phyloP scores from a whole-genome alignment of 371 early-diverging fungal genomes.

The Rhizopus stolonifer region DNA sequence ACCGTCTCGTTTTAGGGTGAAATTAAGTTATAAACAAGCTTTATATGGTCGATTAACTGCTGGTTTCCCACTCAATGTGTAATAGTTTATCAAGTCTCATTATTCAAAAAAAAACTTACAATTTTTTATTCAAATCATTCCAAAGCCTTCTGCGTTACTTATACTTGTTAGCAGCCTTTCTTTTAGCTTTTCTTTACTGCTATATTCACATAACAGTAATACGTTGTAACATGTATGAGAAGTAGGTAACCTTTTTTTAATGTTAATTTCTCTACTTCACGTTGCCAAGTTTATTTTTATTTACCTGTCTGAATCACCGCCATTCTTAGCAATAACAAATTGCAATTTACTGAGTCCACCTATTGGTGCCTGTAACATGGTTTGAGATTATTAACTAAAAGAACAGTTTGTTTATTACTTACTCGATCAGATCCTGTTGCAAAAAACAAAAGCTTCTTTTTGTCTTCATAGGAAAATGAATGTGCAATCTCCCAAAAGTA shows the following conservation, averaged over 20 bases:
- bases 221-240: conserved; percentile 91
- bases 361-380: conserved; percentile 87
- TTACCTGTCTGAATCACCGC: conserved; percentile 85
- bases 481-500: conserved; percentile 96
- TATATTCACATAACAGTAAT: conserved; percentile 90
- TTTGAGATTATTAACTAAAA: background rate
- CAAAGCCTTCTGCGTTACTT: conserved; percentile 87
- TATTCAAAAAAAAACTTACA: background rate
- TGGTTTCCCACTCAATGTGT: too few species aligned
- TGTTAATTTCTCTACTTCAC: too few species aligned
- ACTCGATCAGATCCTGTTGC: conserved; percentile 96
- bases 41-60: too few species aligned
- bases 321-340: conserved; percentile 97
- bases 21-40: too few species aligned
- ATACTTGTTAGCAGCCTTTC: conserved; percentile 81
- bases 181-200: conserved; percentile 72
- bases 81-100: too few species aligned
- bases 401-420: background rate
- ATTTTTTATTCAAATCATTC: conserved; percentile 39
- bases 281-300: too few species aligned
- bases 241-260: conserved; percentile 65
- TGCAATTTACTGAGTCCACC: conserved; percentile 87
- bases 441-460: conserved; percentile 93
- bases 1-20: too few species aligned
- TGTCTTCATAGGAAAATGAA: conserved; percentile 76